A percentile compares a stretch with the other conserved stretches of the same genome.
Evolutionary conservation across 805 yeast species (phyloP).

Genomic region (Kazachstania taianensis): DNA sequence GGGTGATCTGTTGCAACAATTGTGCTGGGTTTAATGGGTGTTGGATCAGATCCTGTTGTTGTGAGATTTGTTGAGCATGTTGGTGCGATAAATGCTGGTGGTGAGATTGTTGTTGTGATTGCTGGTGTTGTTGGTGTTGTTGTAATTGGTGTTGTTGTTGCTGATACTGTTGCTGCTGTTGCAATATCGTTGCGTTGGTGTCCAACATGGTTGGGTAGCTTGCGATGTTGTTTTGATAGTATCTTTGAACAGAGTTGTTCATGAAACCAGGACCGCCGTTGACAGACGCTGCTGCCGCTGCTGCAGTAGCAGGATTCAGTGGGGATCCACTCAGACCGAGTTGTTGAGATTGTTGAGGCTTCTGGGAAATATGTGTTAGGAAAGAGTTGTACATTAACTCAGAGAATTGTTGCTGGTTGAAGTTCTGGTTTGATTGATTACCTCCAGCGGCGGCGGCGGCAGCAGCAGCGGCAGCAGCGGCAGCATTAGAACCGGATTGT

Average conservation of each 20-base stretch:
- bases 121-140: constrained; percentile 14
- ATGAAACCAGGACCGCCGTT: constrained; percentile 2
- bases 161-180: constrained; percentile 5
- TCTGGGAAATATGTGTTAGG: constrained; percentile 26
- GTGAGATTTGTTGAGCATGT: constrained; percentile 1
- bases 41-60: constrained; percentile 2
- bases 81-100: neutral
- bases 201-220: constrained; percentile 8
- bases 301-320: constrained; percentile 1
- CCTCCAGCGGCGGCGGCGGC: no score
- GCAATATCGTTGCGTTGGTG: neutral
- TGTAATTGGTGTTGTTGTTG: constrained; percentile 6
- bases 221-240: constrained; percentile 18
- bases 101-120: constrained; percentile 8
- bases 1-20: neutral
- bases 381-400: constrained; percentile 29
- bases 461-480: neutral
- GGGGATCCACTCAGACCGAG: neutral
- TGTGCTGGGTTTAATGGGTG: constrained; percentile 1
- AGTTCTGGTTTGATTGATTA: neutral
- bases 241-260: constrained; percentile 22
- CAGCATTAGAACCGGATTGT: neutral
- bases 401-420: constrained; percentile 15
- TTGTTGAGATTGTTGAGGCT: constrained; percentile 10
- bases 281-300: neutral